Evolutionary conservation across 2,329 filamentous ascomycete species (phyloP).

Genomic region (Alternaria arbusti): DNA sequence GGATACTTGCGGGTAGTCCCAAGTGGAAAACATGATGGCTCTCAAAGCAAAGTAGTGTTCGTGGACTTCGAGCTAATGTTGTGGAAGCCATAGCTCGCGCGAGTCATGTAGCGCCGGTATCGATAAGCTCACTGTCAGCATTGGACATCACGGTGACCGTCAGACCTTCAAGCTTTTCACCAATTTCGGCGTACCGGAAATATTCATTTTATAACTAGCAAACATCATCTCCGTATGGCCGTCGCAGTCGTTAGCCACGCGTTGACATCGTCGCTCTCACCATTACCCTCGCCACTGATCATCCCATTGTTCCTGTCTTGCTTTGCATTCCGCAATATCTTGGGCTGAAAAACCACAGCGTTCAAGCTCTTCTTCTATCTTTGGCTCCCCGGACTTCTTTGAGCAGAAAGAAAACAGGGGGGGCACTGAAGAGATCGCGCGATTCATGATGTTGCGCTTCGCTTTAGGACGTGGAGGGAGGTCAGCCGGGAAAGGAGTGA

Average conservation of each 20-base stretch:
- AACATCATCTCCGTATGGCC: no score
- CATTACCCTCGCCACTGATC: accelerated
- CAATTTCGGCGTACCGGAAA: neutral
- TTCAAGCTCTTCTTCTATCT: neutral
- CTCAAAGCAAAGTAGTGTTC: neutral
- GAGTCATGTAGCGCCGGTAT: constrained; percentile 2
- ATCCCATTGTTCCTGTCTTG: neutral
- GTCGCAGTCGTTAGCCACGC: neutral
- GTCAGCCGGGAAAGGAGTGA: neutral
- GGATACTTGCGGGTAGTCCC: neutral
- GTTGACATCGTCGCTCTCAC: neutral
- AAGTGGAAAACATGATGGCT: neutral
- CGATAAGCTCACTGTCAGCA: constrained; percentile 2
- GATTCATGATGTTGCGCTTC: neutral
- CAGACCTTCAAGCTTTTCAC: neutral
- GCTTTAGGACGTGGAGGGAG: neutral
- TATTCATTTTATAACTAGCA: neutral
- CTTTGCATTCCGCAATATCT: accelerated
- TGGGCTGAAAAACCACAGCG: neutral
- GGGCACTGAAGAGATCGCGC: neutral
- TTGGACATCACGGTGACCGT: neutral
- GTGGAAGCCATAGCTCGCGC: neutral
- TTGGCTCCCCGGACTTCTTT: neutral
- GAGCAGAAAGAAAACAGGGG: neutral
- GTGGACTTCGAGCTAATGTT: neutral